Conservation (phyloP, 2,329 filamentous ascomycete genomes). For the Colletotrichum endophyticum region DNA sequence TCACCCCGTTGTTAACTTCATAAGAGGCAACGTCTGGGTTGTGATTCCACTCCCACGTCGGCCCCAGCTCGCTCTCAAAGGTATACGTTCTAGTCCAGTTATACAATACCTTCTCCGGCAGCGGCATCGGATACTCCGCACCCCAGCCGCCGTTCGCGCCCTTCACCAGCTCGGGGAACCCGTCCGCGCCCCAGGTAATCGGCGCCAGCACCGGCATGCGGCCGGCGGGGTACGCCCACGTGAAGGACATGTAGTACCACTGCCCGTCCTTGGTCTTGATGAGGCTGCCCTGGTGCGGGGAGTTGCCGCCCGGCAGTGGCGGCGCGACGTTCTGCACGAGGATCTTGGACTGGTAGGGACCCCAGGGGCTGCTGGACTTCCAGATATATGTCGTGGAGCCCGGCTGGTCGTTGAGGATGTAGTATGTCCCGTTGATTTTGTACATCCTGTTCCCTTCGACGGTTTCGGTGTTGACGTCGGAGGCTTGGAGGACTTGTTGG, state of each 20-base stretch:
- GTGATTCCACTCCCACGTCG: constrained; percentile 67
- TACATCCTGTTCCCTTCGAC: constrained; percentile 63
- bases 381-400: constrained; percentile 52
- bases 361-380: constrained; percentile 53
- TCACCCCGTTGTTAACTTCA: constrained; percentile 47
- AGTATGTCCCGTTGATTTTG: constrained; percentile 60
- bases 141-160: constrained; percentile 53
- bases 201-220: constrained; percentile 63
- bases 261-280: constrained; percentile 54
- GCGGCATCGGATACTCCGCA: constrained; percentile 43
- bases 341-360: constrained; percentile 53
- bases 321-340: constrained; percentile 46
- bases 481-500: constrained; percentile 46
- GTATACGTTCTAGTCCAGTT: constrained; percentile 44
- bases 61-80: constrained; percentile 45
- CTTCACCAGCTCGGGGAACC: constrained; percentile 51
- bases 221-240: constrained; percentile 59
- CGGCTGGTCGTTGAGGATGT: constrained; percentile 55
- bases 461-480: constrained; percentile 33
- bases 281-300: constrained; percentile 60
- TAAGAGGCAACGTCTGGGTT: constrained; percentile 58
- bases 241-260: constrained; percentile 66
- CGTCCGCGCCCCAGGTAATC: constrained; percentile 54
- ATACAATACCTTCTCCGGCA: constrained; percentile 22
- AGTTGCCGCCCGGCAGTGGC: constrained; percentile 49